These are phyloP conservation scores for Orbilia brochopaga DNA, from an alignment of 2,329 filamentous ascomycete species.

Conservation along the genomic window DNA sequence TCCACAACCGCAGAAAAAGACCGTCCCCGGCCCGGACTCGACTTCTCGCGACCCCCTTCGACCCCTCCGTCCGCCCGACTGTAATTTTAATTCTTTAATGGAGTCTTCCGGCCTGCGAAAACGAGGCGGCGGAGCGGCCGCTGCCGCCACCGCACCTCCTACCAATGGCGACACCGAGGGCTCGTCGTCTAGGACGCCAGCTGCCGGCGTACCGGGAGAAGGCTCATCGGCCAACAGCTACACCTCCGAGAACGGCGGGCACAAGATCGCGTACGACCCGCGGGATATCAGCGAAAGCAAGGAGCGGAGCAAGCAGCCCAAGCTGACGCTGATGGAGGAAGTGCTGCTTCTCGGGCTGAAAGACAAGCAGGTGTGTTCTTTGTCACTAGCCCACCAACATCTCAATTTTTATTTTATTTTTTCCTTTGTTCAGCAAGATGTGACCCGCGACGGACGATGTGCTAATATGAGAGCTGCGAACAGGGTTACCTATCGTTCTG, in stretches of 20 bases:
- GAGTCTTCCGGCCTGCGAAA: conserved; percentile 45
- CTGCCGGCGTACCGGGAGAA: conserved; percentile 71
- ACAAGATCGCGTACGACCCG: conserved; percentile 76
- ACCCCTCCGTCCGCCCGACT: neutral
- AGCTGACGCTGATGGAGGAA: conserved; percentile 98
- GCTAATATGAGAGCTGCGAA: conserved; percentile 19
- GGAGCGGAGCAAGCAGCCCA: conserved; percentile 95
- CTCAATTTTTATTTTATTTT: neutral
- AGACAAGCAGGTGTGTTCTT: conserved; percentile 84
- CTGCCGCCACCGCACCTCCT: conserved; percentile 68
- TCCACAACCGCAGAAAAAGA: neutral
- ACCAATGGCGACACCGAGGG: conserved; percentile 70
- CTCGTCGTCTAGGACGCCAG: conserved; percentile 65
- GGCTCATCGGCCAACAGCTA: conserved; percentile 70
- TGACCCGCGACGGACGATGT: neutral
- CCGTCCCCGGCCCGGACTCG: neutral
- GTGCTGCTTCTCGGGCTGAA: conserved; percentile 92
- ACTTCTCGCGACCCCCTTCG: neutral
- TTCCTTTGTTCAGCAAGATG: neutral
- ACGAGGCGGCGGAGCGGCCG: conserved; percentile 69
- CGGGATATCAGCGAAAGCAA: conserved; percentile 96
- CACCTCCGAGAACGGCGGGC: conserved; percentile 79
- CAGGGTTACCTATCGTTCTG: conserved; percentile 98
- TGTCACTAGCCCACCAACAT: no score
- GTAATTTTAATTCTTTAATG: conserved; percentile 38